These are phyloP conservation scores for Debaryomyces maramus DNA, from an alignment of 805 yeast genomes.

Conservation along the genomic window DNA sequence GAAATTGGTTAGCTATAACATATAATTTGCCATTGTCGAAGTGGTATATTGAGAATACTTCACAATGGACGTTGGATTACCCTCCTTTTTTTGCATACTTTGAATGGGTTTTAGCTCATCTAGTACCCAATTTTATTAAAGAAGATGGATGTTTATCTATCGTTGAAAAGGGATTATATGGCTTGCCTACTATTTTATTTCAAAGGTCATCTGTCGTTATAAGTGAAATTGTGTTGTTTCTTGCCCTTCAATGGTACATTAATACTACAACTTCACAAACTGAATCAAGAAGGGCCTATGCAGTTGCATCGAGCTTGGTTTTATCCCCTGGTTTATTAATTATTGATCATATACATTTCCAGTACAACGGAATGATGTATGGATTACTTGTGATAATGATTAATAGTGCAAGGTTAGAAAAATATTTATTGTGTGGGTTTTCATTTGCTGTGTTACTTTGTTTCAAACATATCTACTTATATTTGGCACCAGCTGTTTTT, in stretches of 20 bases:
- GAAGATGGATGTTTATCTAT: slow-evolving; percentile 79
- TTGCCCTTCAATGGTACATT: slow-evolving; percentile 70
- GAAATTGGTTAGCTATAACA: slow-evolving; percentile 96
- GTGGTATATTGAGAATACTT: slow-evolving; percentile 82
- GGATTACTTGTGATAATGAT: slow-evolving; percentile 77
- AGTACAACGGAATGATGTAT: slow-evolving; percentile 91
- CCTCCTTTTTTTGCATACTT: slow-evolving; percentile 98
- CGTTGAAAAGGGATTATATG: slow-evolving; percentile 63
- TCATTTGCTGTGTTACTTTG: slow-evolving; percentile 78
- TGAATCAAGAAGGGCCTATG: slow-evolving; percentile 56
- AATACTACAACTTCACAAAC: slow-evolving; percentile 40
- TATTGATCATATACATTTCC: slow-evolving; percentile 95
- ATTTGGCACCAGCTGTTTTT: slow-evolving; percentile 92
- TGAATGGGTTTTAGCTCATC: slow-evolving; percentile 74
- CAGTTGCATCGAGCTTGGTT: slow-evolving; percentile 77
- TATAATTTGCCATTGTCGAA: slow-evolving; percentile 64
- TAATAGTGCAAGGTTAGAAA: slow-evolving; percentile 62
- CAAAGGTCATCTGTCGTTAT: slow-evolving; percentile 80
- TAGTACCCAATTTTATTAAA: slow-evolving; percentile 63
- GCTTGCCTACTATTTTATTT: slow-evolving; percentile 76
- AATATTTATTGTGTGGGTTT: slow-evolving; percentile 59
- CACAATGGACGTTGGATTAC: slow-evolving; percentile 94
- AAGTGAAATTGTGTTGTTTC: slow-evolving; percentile 71
- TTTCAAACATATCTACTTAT: slow-evolving; percentile 91
- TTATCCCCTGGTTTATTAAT: slow-evolving; percentile 88